These are phyloP conservation scores for Calamus simplicifolius DNA, from an alignment of 176 grass and related monocot genomes.

Conservation along the genomic window DNA sequence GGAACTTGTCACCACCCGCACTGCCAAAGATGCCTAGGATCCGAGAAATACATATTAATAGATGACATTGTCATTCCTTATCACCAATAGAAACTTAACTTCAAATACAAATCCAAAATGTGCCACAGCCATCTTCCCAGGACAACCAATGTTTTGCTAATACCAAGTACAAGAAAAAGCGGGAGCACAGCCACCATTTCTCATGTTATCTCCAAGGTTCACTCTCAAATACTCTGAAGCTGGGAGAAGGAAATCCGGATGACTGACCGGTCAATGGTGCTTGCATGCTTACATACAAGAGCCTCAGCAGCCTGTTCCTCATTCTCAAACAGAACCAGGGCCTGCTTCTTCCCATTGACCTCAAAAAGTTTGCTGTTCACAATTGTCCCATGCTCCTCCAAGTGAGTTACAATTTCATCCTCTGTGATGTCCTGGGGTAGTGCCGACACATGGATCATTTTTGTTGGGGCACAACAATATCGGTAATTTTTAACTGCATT, in stretches of 20 bases:
- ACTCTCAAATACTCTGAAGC: slow-evolving; percentile 68
- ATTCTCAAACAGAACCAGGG: slow-evolving; percentile 57
- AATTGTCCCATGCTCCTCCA: slow-evolving; percentile 67
- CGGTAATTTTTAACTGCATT: slow-evolving; percentile 86
- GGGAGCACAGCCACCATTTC: too few relatives aligned
- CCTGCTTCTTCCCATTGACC: slow-evolving; percentile 78
- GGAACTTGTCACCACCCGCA: too few relatives aligned
- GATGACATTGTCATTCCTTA: too few relatives aligned
- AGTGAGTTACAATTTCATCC: slow-evolving; percentile 42
- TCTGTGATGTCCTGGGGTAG: slow-evolving; percentile 66
- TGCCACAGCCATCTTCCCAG: too few relatives aligned
- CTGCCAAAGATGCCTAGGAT: too few relatives aligned
- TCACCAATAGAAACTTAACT: too few relatives aligned
- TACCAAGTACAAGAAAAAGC: too few relatives aligned
- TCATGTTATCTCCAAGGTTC: too few relatives aligned
- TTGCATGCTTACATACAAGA: slow-evolving; percentile 83
- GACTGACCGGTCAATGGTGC: slow-evolving; percentile 48
- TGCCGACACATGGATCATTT: slow-evolving; percentile 91
- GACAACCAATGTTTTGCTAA: too few relatives aligned
- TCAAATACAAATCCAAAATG: too few relatives aligned
- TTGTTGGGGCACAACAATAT: slow-evolving; percentile 83
- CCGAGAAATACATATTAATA: too few relatives aligned
- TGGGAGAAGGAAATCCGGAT: slow-evolving; percentile 92
- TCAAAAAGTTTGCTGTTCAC: slow-evolving; percentile 80
- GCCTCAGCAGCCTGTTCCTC: slow-evolving; percentile 75